Conservation (phyloP, 169 alveolate genomes). For the Plasmodium sp. region DNA sequence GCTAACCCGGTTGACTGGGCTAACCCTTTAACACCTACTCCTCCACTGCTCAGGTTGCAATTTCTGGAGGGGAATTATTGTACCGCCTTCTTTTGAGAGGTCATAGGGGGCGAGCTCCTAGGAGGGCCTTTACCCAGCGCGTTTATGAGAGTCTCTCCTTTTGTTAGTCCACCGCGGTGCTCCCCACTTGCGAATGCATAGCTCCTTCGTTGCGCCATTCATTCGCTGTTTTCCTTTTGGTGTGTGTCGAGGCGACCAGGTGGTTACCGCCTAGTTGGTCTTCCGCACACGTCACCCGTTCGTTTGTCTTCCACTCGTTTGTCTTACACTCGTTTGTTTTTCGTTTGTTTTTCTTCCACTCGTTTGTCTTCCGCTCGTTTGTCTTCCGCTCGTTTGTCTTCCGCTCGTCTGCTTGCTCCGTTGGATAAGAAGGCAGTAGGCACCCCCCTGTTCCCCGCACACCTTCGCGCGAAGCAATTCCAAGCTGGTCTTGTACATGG, state of each 20-base stretch:
- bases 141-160: background rate
- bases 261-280: background rate
- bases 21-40: background rate
- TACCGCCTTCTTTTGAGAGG: background rate
- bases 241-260: background rate
- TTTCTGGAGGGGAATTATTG: background rate
- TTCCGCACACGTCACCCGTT: background rate
- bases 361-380: background rate
- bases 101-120: background rate
- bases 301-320: background rate
- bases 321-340: background rate
- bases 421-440: background rate
- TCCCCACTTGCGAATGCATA: background rate
- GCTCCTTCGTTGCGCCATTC: background rate
- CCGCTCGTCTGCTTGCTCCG: background rate
- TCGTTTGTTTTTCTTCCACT: background rate
- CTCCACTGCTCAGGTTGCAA: background rate
- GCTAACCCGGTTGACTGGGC: background rate
- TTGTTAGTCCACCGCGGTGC: background rate
- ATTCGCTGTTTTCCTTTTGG: background rate
- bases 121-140: background rate
- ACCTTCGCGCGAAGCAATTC: background rate
- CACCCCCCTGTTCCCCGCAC: background rate
- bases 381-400: background rate
- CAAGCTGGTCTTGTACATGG: background rate